Conservation (phyloP, 495 filamentous ascomycete genomes). For the Penicillium subrubescens region DNA sequence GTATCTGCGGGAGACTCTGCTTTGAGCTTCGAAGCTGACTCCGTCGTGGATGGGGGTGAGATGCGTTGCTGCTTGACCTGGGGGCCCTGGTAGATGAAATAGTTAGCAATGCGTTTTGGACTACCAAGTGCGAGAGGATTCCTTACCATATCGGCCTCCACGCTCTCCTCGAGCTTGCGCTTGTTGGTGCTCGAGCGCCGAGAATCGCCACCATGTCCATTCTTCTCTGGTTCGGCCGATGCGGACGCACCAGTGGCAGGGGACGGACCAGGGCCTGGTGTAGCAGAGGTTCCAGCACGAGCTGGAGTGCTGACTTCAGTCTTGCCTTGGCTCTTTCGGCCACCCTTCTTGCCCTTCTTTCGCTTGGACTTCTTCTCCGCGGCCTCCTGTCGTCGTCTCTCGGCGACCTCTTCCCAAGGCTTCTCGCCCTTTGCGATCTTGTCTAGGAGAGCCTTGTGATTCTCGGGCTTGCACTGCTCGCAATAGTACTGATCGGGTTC, state of each 20-base stretch:
- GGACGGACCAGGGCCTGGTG: constrained; percentile 30
- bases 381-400: constrained; percentile 53
- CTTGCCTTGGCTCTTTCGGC: constrained; percentile 43
- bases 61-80: constrained; percentile 45
- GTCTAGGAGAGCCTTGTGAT: constrained; percentile 73
- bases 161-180: constrained; percentile 46
- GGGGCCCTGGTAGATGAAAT: constrained; percentile 34
- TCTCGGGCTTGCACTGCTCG: constrained; percentile 82
- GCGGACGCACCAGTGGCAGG: constrained; percentile 24
- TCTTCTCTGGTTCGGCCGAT: constrained; percentile 38
- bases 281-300: constrained; percentile 33
- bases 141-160: constrained; percentile 41
- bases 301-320: constrained; percentile 38
- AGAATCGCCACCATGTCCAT: constrained; percentile 30
- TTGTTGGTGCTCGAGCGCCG: constrained; percentile 42
- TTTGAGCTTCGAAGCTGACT: constrained; percentile 32
- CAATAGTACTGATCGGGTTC: constrained; percentile 83
- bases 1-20: constrained; percentile 31
- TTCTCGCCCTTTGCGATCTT: constrained; percentile 77
- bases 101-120: neutral
- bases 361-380: constrained; percentile 52
- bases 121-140: neutral
- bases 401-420: constrained; percentile 74
- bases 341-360: constrained; percentile 52
- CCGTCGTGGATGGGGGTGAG: constrained; percentile 28